Evolutionary conservation across 768 basidiomycete genomes (phyloP).

Genomic region (Pholiota molesta): DNA sequence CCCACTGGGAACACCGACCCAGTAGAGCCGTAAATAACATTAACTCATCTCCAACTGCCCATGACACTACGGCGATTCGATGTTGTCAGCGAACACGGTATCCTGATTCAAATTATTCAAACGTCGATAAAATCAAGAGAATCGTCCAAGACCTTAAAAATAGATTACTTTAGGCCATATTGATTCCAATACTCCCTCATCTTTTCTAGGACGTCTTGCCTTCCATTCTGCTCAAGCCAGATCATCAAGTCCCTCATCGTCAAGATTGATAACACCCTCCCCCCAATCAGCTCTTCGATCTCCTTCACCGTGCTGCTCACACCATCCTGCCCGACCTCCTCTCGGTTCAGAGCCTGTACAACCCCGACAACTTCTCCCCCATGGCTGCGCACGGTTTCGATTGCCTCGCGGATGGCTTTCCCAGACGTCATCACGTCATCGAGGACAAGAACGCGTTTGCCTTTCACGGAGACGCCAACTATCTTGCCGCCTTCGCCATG

Average conservation of each 20-base stretch:
- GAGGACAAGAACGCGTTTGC: slow-evolving; percentile 82
- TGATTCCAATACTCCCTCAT: slow-evolving; percentile 81
- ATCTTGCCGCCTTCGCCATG: slow-evolving; percentile 95
- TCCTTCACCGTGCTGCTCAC: slow-evolving; percentile 79
- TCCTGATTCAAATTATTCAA: too few relatives aligned
- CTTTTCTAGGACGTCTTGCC: slow-evolving; percentile 58
- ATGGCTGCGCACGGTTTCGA: slow-evolving; percentile 65
- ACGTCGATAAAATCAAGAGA: too few relatives aligned
- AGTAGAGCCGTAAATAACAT: too few relatives aligned
- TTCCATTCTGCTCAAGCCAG: slow-evolving; percentile 77
- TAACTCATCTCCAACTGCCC: too few relatives aligned
- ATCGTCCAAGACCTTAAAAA: too few relatives aligned
- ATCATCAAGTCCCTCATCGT: slow-evolving; percentile 83
- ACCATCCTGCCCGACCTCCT: slow-evolving; percentile 79
- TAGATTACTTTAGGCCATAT: slow-evolving; percentile 61
- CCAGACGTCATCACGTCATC: slow-evolving; percentile 98
- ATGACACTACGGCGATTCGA: too few relatives aligned
- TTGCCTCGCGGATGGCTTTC: slow-evolving; percentile 84
- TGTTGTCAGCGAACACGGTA: too few relatives aligned
- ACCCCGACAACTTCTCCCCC: slow-evolving; percentile 90
- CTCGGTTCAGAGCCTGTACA: slow-evolving; percentile 82
- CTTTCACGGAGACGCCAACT: slow-evolving; percentile 84
- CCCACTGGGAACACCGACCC: too few relatives aligned
- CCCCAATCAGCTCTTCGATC: slow-evolving; percentile 75
- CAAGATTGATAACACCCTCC: slow-evolving; percentile 76